These are phyloP conservation scores for Setaria viridis DNA, from an alignment of 202 grass and related monocot species.

Conservation along the genomic window DNA sequence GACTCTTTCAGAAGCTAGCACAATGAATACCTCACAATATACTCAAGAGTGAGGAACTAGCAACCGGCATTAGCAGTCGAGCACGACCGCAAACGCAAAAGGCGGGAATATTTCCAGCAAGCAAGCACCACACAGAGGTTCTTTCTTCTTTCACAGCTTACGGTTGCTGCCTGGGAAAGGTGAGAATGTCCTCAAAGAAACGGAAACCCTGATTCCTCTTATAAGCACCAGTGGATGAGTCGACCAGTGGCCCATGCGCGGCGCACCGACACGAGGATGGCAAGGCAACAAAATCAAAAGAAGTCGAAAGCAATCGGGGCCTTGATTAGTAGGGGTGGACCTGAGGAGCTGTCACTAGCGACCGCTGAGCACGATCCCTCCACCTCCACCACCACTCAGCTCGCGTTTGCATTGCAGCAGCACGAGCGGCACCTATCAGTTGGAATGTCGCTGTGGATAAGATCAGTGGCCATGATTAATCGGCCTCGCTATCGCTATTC, in stretches of 20 bases:
- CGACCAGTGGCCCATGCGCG: not conserved
- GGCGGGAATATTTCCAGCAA: conserved; percentile 15
- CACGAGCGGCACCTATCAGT: conserved; percentile 28
- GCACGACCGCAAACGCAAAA: not conserved
- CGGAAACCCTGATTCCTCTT: conserved; percentile 23
- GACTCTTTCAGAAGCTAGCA: not conserved
- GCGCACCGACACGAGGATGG: conserved; percentile 38
- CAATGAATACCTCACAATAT: conserved; percentile 32
- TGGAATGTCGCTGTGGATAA: conserved; percentile 49
- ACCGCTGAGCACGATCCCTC: not conserved
- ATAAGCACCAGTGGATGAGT: conserved; percentile 24
- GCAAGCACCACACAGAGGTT: not conserved
- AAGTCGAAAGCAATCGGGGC: conserved; percentile 32
- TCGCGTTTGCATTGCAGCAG: not conserved
- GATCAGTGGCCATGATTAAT: conserved; percentile 36
- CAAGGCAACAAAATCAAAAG: conserved; percentile 8
- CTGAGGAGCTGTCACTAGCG: conserved; percentile 27
- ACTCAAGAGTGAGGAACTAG: not conserved
- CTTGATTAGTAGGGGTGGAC: conserved; percentile 32
- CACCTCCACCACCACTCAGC: conserved; percentile 20
- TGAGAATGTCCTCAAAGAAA: conserved; percentile 19
- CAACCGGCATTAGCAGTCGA: conserved; percentile 5
- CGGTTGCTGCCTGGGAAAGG: not conserved
- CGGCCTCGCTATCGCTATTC: not conserved
- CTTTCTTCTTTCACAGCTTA: not conserved